Percentiles rank a stretch among this genome's conserved stretches.
phyloP scores from a whole-genome alignment of 83 land plant species.

The Picea mariana region DNA sequence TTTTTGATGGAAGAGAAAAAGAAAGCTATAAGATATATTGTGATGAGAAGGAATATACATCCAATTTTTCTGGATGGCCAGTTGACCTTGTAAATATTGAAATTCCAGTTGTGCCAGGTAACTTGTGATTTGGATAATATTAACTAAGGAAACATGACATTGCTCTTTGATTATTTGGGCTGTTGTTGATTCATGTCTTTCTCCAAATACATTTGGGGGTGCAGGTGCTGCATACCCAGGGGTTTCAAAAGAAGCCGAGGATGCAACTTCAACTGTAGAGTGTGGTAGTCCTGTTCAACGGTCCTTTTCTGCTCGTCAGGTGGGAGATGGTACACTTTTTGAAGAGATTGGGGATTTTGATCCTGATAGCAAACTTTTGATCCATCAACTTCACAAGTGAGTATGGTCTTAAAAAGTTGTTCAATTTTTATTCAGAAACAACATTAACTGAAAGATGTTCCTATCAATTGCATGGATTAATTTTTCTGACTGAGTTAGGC shows the following conservation, averaged over 20 bases:
- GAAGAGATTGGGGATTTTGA: slow-evolving; percentile 83
- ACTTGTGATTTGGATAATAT: background rate
- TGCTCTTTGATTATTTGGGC: background rate
- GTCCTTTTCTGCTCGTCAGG: slow-evolving; percentile 88
- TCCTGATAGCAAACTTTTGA: slow-evolving; percentile 54
- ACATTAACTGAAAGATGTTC: background rate
- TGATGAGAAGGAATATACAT: slow-evolving; percentile 48
- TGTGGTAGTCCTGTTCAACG: slow-evolving; percentile 69
- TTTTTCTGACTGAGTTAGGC: too few relatives aligned
- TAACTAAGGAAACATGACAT: background rate
- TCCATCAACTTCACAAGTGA: slow-evolving; percentile 76
- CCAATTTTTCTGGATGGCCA: slow-evolving; percentile 88
- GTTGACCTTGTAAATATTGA: slow-evolving; percentile 82
- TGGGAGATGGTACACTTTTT: slow-evolving; percentile 87
- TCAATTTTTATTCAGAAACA: background rate
- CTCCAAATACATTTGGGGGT: slow-evolving; percentile 17
- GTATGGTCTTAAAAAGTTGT: background rate
- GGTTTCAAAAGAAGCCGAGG: slow-evolving; percentile 39
- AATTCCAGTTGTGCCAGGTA: slow-evolving; percentile 73
- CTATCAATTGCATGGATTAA: too few relatives aligned
- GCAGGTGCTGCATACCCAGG: slow-evolving; percentile 62
- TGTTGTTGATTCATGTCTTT: background rate
- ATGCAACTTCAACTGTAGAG: slow-evolving; percentile 41
- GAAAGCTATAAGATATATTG: slow-evolving; percentile 40
- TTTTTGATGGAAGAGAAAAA: slow-evolving; percentile 32